Percentiles rank a stretch among this genome's conserved stretches.
phyloP scores from a whole-genome alignment of 306 rosid genomes.

The Quercus cerris region DNA sequence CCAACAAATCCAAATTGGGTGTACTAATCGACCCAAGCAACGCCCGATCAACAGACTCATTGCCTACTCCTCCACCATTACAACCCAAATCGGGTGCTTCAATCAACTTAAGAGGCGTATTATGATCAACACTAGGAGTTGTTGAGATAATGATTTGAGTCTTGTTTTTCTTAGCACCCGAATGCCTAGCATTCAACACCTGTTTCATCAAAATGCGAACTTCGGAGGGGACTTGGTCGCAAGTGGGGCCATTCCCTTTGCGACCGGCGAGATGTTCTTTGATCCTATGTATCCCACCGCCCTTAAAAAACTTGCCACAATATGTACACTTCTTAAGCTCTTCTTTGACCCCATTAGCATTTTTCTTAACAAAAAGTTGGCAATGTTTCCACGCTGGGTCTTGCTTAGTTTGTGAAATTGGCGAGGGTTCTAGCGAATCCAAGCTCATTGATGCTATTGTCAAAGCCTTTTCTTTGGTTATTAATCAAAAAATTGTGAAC shows the following conservation, averaged over 20 bases:
- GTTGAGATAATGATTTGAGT: conserved; percentile 31
- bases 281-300: conserved; percentile 98
- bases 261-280: conserved; percentile 93
- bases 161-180: conserved; percentile 68
- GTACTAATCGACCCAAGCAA: background rate
- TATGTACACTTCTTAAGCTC: conserved; percentile 60
- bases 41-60: background rate
- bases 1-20: conserved; percentile 1
- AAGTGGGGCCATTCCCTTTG: conserved; percentile 86
- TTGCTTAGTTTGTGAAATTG: conserved; percentile 35
- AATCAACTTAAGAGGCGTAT: too few species aligned
- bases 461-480: too few species aligned
- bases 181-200: conserved; percentile 67
- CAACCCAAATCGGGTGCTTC: background rate
- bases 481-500: too few species aligned
- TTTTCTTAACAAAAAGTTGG: conserved; percentile 72
- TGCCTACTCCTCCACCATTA: too few species aligned
- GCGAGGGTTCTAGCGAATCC: too few species aligned
- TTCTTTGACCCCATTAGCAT: conserved; percentile 58
- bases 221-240: conserved; percentile 66
- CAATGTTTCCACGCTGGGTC: conserved; percentile 97
- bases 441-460: too few species aligned
- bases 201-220: conserved; percentile 66
- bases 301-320: conserved; percentile 82
- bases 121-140: background rate